Percentiles rank a stretch among this genome's conserved stretches.
phyloP scores from a whole-genome alignment of 768 basidiomycete species.

The Pleurotus tuber-regium region DNA sequence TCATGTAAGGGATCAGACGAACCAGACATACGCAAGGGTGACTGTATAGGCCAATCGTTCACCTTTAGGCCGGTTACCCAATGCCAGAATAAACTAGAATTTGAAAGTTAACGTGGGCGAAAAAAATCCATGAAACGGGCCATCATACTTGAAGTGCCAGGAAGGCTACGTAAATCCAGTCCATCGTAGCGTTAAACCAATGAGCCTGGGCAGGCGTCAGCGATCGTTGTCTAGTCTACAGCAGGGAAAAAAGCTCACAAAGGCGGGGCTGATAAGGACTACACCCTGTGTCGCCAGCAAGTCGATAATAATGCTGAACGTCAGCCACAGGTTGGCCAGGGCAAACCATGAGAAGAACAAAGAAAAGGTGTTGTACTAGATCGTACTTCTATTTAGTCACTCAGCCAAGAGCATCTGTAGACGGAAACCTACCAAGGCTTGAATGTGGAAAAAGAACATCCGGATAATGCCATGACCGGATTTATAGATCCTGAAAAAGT shows the following conservation, averaged over 20 bases:
- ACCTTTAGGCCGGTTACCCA: slow-evolving; percentile 77
- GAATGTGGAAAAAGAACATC: slow-evolving; percentile 95
- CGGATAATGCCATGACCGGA: slow-evolving; percentile 84
- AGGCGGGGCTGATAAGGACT: slow-evolving; percentile 66
- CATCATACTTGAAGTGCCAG: slow-evolving; percentile 58
- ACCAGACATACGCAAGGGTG: slow-evolving; percentile 6
- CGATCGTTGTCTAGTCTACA: background rate
- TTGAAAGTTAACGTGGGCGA: slow-evolving; percentile 21
- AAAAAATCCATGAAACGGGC: background rate
- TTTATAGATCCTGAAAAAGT: slow-evolving; percentile 86
- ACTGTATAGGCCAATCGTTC: slow-evolving; percentile 38
- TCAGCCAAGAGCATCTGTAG: background rate
- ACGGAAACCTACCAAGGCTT: slow-evolving; percentile 65
- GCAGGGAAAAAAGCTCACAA: slow-evolving; percentile 39
- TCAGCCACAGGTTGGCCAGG: slow-evolving; percentile 87
- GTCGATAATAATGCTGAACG: slow-evolving; percentile 91
- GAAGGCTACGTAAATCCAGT: slow-evolving; percentile 85
- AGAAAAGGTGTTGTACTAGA: slow-evolving; percentile 78
- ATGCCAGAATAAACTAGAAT: slow-evolving; percentile 60
- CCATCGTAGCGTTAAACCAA: slow-evolving; percentile 78
- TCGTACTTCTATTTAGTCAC: background rate
- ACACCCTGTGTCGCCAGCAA: slow-evolving; percentile 58
- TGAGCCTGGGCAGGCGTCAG: slow-evolving; percentile 62
- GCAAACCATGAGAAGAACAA: slow-evolving; percentile 93
- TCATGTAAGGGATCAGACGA: background rate